Conservation (phyloP, 495 filamentous ascomycete species). For the Corynascus novoguineensis region DNA sequence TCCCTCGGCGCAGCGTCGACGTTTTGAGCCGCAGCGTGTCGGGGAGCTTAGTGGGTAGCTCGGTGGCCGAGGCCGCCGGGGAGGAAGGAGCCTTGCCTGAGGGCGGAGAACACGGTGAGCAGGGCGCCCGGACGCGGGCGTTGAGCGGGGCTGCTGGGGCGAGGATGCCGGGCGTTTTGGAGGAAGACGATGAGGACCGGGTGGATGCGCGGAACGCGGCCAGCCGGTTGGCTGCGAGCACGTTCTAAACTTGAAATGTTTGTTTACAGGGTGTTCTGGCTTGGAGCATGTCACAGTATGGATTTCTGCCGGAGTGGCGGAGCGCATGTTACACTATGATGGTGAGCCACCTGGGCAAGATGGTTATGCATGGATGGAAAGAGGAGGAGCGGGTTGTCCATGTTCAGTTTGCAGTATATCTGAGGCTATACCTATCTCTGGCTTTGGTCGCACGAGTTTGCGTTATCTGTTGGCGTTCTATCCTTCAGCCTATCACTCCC, state of each 20-base stretch:
- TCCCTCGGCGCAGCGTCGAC: constrained; percentile 71
- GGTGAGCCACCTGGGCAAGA: not conserved
- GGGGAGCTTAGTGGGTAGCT: constrained; percentile 55
- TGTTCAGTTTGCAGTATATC: not conserved
- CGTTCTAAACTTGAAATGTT: constrained; percentile 53
- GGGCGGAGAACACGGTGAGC: constrained; percentile 18
- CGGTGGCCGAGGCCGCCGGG: constrained; percentile 37
- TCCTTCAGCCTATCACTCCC: not conserved
- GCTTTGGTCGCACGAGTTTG: not conserved
- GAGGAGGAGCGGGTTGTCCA: not conserved
- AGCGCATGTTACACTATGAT: not conserved
- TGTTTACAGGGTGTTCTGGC: not conserved
- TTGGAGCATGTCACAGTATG: too few relatives aligned
- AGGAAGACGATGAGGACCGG: constrained; percentile 89
- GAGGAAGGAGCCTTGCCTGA: constrained; percentile 38
- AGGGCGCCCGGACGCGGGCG: constrained; percentile 43
- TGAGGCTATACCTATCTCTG: not conserved
- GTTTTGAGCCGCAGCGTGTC: constrained; percentile 71
- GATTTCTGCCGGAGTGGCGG: not conserved
- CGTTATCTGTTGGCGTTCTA: not conserved
- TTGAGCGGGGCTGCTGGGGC: constrained; percentile 53
- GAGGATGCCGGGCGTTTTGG: constrained; percentile 55
- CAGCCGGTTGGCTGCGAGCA: constrained; percentile 85
- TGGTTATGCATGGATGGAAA: not conserved
- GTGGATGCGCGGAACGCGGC: constrained; percentile 94